Conservation (phyloP, 2,329 filamentous ascomycete genomes). For the Curvularia spicifera region DNA sequence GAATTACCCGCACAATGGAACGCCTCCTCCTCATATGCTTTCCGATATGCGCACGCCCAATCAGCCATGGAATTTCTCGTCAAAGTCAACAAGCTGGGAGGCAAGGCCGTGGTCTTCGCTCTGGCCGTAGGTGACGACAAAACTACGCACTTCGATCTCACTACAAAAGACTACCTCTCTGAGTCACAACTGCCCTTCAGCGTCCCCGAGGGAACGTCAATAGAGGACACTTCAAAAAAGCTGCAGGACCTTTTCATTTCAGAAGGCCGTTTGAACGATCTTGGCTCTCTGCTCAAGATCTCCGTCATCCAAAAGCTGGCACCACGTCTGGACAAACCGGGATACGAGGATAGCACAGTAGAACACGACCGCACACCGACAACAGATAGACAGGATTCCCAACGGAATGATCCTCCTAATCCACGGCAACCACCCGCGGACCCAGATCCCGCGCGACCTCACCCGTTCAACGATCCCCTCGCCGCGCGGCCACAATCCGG, state of each 20-base stretch:
- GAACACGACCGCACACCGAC: slow-evolving; percentile 39
- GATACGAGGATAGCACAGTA: slow-evolving; percentile 67
- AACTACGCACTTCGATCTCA: slow-evolving; percentile 78
- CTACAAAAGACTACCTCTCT: slow-evolving; percentile 76
- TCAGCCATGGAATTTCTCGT: slow-evolving; percentile 84
- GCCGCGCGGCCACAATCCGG: slow-evolving; percentile 61
- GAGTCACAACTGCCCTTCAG: slow-evolving; percentile 62
- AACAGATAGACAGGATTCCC: slow-evolving; percentile 51
- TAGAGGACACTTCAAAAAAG: slow-evolving; percentile 53
- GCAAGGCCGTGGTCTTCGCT: slow-evolving; percentile 82
- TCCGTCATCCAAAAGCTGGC: slow-evolving; percentile 85
- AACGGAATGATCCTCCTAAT: slow-evolving; percentile 43
- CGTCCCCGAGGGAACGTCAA: slow-evolving; percentile 56
- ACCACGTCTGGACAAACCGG: slow-evolving; percentile 76
- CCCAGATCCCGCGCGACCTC: slow-evolving; percentile 67
- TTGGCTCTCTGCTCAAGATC: slow-evolving; percentile 75
- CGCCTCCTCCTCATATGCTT: slow-evolving; percentile 72
- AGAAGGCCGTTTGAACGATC: slow-evolving; percentile 67
- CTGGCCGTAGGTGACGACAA: slow-evolving; percentile 81
- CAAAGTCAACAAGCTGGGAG: slow-evolving; percentile 80
- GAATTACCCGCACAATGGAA: slow-evolving; percentile 83
- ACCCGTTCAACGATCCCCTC: slow-evolving; percentile 73
- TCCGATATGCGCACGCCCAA: slow-evolving; percentile 85
- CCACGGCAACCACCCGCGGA: slow-evolving; percentile 59
- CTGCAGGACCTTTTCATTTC: slow-evolving; percentile 74